Base-by-base conservation (phyloP, 75 land plant species). In the Selaginella moellendorffii region DNA sequence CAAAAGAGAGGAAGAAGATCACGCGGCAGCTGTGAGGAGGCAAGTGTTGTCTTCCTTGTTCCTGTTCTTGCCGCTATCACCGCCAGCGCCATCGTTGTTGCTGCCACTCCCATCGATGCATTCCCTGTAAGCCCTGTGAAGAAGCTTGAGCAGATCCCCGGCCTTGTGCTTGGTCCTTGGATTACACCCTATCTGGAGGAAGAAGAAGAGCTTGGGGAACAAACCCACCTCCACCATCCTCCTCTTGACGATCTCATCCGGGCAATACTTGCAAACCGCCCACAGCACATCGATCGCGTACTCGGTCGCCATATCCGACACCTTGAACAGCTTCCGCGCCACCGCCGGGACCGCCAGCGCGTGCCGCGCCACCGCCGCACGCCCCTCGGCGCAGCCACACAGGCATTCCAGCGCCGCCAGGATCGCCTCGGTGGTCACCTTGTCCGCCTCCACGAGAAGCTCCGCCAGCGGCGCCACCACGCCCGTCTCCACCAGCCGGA, bases 101-200 rank as follows among this genome's bases (percentile, higher is more conserved):
- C 14, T 36, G 14, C 14, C 14, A 14, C 14, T 14, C 5, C 46
- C 46, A 8, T 56, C 59, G 9, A 56, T 21, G 59, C 59, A 56
- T 8, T 56, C 59, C n/a, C 24, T 56, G 24, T 56, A 56, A 19
- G 59, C 59, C 8, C 24, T 56, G 5, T 24, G 19, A 19, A 56
- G 24, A 25, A 56, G n/a, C 59, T 56, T 56, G n/a, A 56, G 59
- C 59, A 56, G n/a, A 21, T 56, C 59, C 59, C 59, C 59, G 2
- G 59, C 59, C 59, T 56, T 56, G 8, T 56, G 59, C 19, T 56
- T 56, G n/a, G 59, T 56, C n/a, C 59, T 56, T 19, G 59, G 59
- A 21, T 56, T 56, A 25, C 24, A 56, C 24, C 59, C 51, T 2
- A 56, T 56, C 24, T 56, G 59, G 2, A 56, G 24, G 21, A 56